Evolutionary conservation across 495 filamentous ascomycete genomes (phyloP).

Genomic region (Parathielavia hyrcaniae): DNA sequence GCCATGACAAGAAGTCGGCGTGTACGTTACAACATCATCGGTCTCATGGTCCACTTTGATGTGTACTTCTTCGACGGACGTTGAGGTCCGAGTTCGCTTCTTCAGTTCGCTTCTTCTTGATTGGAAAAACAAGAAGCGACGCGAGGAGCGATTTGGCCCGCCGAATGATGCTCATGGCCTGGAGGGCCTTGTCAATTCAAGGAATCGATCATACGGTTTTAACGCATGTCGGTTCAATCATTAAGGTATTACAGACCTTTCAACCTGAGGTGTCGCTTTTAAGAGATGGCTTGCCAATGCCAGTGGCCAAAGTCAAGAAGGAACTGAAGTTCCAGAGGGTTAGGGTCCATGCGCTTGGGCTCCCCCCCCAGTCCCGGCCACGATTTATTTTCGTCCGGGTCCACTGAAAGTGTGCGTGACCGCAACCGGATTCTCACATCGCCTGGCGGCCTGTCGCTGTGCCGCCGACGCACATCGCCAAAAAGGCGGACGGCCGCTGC

Average conservation of each 20-base stretch:
- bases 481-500: not conserved
- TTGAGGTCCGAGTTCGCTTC: no score
- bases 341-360: no score
- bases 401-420: no score
- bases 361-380: no score
- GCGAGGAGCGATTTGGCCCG: not conserved
- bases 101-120: conserved; percentile 2
- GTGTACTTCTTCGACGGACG: conserved; percentile 5
- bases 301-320: no score
- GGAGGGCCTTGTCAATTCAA: conserved; percentile 8
- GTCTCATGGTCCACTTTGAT: conserved; percentile 8
- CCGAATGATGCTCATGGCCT: conserved; percentile 1
- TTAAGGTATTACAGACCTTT: conserved; percentile 13
- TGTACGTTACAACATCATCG: conserved; percentile 11
- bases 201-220: no score
- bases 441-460: not conserved
- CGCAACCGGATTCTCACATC: no score
- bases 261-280: no score
- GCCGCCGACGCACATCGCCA: conserved; percentile 4
- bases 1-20: conserved; percentile 15
- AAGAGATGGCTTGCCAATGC: no score
- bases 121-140: conserved; percentile 6
- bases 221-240: no score
- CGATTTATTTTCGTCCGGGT: no score
- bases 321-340: no score